Evolutionary conservation across 768 basidiomycete species (phyloP), one percentile per base, ranked within the genome.

Genomic region (Pleurotus cornucopiae): DNA sequence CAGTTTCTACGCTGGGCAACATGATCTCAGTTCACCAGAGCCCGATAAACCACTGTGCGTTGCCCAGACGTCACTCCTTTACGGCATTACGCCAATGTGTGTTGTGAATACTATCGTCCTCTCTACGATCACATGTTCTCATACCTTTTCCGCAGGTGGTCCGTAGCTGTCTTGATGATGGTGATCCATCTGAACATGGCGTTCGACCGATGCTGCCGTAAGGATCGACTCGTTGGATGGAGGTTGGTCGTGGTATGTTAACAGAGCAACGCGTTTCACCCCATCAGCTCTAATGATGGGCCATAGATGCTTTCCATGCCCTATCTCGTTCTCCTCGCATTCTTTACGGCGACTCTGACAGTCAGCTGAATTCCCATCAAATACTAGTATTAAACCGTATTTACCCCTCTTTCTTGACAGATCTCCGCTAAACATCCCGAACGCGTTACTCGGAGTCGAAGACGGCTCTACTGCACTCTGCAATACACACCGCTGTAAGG

Each of bases 1-100:
- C 52, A 74, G 73, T 23, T 75, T 78, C 58, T 80, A 76, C 62
- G 72, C 70, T 2, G 73, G 71, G 3, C 63, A 71, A 54, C 64
- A 73, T 39, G 63, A 54, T 16, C 70, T 64, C 18, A 53, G 23
- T 20, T 40, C 51, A 12, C 64, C 64, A 5, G 65, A 77, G 52
- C 77, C 78, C 0, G 62, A 63, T 48, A 63, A 64, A 41, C 59
- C 63, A 1, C 61, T 81, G 1, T 81, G 79, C 59, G 69, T 76
- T 23, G 71, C 71, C 6, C 79, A 81, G 61, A 69, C 76, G 1
- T 68, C 77, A 0, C 61, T 79, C 1, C 58, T 79, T 0, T 69
- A 66, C 57, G 75, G 74, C 5, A 73, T 73, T 16, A 69, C 65
- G 13, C 75, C 76, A 9, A 75, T 76, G 74, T 73, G 49, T 54